These are phyloP conservation scores for Aquanectria penicillioides DNA, from an alignment of 2,329 filamentous ascomycete genomes.

Conservation along the genomic window DNA sequence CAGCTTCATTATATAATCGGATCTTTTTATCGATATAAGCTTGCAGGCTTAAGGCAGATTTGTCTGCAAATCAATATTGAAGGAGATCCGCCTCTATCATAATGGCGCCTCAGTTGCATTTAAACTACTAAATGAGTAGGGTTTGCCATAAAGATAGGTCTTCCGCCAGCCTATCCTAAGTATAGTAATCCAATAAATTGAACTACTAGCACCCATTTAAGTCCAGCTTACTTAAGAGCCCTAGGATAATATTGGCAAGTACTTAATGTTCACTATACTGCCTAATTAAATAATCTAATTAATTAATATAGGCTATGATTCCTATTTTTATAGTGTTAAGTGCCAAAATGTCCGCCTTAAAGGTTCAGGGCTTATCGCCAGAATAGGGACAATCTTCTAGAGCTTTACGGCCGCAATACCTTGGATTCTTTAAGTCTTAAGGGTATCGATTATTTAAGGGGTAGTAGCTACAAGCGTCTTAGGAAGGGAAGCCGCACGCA, in stretches of 20 bases:
- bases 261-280: neutral
- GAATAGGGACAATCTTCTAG: neutral
- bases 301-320: neutral
- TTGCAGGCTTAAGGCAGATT: neutral
- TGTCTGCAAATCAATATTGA: neutral
- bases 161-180: neutral
- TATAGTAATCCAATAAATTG: neutral
- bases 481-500: too few relatives aligned
- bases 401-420: too few relatives aligned
- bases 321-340: neutral
- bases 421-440: too few relatives aligned
- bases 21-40: neutral
- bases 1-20: too few relatives aligned
- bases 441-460: too few relatives aligned
- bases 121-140: neutral
- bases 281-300: neutral
- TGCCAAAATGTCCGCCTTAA: neutral
- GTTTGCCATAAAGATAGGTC: neutral
- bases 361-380: neutral
- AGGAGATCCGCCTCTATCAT: neutral
- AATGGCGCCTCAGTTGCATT: neutral
- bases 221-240: neutral
- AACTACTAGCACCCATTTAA: neutral
- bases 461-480: too few relatives aligned
- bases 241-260: neutral